phyloP scores from a whole-genome alignment of 805 yeast species.

The Metschnikowia continentalis region DNA sequence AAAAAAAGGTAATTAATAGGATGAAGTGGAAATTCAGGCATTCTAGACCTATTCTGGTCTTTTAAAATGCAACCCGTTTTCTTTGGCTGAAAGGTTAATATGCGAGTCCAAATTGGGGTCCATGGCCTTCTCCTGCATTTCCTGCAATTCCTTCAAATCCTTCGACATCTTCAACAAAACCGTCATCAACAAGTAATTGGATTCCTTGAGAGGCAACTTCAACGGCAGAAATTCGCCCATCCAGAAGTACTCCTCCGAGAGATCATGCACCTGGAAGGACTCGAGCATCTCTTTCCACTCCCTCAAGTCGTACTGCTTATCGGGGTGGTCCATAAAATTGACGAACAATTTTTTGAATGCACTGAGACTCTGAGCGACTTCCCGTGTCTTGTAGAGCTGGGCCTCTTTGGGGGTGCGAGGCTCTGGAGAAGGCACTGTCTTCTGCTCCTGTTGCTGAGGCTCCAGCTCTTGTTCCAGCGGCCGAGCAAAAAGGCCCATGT shows the following conservation, averaged over 20 bases:
- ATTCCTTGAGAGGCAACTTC: slow-evolving; percentile 63
- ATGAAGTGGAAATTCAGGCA: not conserved
- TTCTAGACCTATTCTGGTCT: no score
- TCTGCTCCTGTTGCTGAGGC: not conserved
- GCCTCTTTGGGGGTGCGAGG: not conserved
- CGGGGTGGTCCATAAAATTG: slow-evolving; percentile 36
- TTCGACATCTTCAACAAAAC: slow-evolving; percentile 24
- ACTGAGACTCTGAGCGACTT: not conserved
- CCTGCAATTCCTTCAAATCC: slow-evolving; percentile 13
- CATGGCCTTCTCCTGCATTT: not conserved
- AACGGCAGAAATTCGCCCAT: slow-evolving; percentile 63
- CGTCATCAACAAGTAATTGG: slow-evolving; percentile 52
- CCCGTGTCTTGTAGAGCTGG: not conserved
- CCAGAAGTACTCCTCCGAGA: slow-evolving; percentile 46
- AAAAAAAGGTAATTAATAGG: no score
- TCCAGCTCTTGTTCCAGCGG: not conserved
- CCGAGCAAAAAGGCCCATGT: not conserved
- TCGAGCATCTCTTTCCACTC: slow-evolving; percentile 48
- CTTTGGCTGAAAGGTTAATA: not conserved
- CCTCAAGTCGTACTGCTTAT: slow-evolving; percentile 41
- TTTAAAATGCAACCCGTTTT: not conserved
- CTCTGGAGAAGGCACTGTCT: not conserved
- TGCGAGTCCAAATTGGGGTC: not conserved
- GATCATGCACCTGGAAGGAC: slow-evolving; percentile 24
- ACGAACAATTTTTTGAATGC: slow-evolving; percentile 1